Base-by-base conservation (phyloP, 257 asterid genomes). In the Jacaranda copaia region DNA sequence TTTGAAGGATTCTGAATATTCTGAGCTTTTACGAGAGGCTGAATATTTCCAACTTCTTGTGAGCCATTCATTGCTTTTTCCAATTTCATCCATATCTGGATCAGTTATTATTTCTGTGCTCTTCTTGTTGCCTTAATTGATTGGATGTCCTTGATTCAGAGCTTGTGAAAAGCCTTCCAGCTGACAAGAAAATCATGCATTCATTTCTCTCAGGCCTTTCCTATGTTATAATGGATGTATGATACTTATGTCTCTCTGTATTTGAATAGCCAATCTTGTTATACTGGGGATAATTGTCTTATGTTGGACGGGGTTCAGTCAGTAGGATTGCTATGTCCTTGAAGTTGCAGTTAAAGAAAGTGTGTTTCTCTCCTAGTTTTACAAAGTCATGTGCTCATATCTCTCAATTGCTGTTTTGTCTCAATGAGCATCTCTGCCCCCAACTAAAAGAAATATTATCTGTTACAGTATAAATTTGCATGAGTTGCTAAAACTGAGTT, bases 41-140 rank as follows among this genome's bases (percentile, higher is more conserved):
- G 96, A 94, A 78, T 94, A 87, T 87, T 94, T 78, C 90, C 98
- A 94, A 78, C 97, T 94, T 87, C 93, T 87, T 80, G 98, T 93
- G 81, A 88, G 90, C 61, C 70, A 57, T 74, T 64, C n/a, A 78
- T 71, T 56, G 53, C 72, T 56, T 56, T 46, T 19, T 68, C 68
- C 74, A 71, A 12, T 32, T 36, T 36, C 36, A 5, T 25, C 32
- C 32, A 38, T 52, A 55, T 76, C 51, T n/a, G 49, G 63, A 53
- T 76, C 3, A 58, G 56, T 45, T 67, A 36, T 74, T 52, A 43
- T 18, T 16, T 43, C 18, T 67, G 63, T 57, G 6, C 45, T 60
- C 9, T 53, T 65, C 1, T 70, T 39, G 16, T 45, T 45, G 15
- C 70, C 72, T 39, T 63, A n/a, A 53, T 42, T 76, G 53, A 36